Evolutionary conservation across 2,329 filamentous ascomycete genomes (phyloP).

Genomic region (Pseudogymnoascus sp.): DNA sequence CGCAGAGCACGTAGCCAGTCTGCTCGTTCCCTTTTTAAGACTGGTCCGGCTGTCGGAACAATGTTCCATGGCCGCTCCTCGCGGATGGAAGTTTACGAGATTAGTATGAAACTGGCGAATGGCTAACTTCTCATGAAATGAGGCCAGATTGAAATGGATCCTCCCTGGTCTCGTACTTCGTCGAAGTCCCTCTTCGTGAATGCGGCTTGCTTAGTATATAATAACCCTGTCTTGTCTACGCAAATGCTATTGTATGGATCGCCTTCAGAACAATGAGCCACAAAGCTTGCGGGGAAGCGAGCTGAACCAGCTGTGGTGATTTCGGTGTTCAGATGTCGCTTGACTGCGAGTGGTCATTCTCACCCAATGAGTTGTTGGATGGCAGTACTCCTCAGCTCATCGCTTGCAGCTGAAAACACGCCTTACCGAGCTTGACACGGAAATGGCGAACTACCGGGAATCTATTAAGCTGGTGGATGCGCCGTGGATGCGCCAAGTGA

Average conservation of each 20-base stretch:
- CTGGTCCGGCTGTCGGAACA: background rate
- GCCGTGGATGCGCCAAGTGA: background rate
- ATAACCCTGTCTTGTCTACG: background rate
- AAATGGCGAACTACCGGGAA: slow-evolving; percentile 3
- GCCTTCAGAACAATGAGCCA: background rate
- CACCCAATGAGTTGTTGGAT: slow-evolving; percentile 1
- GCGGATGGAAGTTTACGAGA: background rate
- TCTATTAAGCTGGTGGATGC: slow-evolving; percentile 4
- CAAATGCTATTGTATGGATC: slow-evolving; percentile 2
- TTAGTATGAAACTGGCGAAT: background rate
- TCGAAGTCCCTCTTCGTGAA: background rate
- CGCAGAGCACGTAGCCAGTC: background rate
- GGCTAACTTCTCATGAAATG: background rate
- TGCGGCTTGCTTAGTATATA: background rate
- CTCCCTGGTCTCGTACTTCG: background rate
- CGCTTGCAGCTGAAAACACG: background rate
- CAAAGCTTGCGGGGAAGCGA: background rate
- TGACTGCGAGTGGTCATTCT: background rate
- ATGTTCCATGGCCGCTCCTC: background rate
- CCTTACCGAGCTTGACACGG: background rate
- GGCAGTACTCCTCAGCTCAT: slow-evolving; percentile 3
- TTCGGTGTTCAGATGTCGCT: background rate
- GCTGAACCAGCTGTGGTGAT: background rate
- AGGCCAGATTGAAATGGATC: background rate
- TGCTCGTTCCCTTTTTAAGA: background rate